phyloP scores from a whole-genome alignment of 345 rosid species.

The Pistacia integerrima region DNA sequence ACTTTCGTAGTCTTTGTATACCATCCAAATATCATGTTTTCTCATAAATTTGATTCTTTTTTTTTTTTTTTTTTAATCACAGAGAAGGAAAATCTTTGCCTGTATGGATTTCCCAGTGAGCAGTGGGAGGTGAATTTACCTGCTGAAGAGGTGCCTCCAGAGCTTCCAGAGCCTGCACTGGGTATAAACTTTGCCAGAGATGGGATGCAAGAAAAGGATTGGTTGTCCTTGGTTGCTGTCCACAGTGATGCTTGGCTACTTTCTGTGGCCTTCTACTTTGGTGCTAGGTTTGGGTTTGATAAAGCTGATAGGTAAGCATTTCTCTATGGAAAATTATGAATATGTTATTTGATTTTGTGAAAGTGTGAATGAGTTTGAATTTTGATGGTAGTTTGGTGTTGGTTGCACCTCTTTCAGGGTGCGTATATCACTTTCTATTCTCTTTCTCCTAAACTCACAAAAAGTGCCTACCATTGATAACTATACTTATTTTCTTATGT shows the following conservation, averaged over 20 bases:
- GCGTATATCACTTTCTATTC: neutral
- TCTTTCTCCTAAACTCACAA: neutral
- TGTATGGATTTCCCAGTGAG: constrained; percentile 56
- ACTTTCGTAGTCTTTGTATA: neutral
- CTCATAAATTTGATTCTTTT: neutral
- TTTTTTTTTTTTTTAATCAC: constrained; percentile 1
- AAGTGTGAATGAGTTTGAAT: neutral
- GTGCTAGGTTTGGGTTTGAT: constrained; percentile 59
- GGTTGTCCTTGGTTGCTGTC: constrained; percentile 60
- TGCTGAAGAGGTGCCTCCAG: constrained; percentile 70
- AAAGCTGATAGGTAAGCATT: constrained; percentile 51
- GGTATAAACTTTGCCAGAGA: constrained; percentile 68
- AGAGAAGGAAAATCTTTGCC: constrained; percentile 64
- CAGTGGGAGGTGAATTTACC: constrained; percentile 68
- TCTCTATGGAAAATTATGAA: neutral
- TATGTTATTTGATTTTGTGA: constrained; percentile 11
- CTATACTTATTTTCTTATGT: neutral
- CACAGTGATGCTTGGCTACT: constrained; percentile 66
- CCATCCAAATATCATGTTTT: neutral
- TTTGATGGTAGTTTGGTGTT: neutral
- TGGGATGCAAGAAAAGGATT: constrained; percentile 69
- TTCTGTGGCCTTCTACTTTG: constrained; percentile 61
- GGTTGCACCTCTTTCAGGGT: neutral
- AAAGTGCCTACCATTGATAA: neutral
- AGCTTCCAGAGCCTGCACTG: constrained; percentile 63